Evolutionary conservation across 2,329 filamentous ascomycete species (phyloP).

Genomic region (Cercospora zeina): DNA sequence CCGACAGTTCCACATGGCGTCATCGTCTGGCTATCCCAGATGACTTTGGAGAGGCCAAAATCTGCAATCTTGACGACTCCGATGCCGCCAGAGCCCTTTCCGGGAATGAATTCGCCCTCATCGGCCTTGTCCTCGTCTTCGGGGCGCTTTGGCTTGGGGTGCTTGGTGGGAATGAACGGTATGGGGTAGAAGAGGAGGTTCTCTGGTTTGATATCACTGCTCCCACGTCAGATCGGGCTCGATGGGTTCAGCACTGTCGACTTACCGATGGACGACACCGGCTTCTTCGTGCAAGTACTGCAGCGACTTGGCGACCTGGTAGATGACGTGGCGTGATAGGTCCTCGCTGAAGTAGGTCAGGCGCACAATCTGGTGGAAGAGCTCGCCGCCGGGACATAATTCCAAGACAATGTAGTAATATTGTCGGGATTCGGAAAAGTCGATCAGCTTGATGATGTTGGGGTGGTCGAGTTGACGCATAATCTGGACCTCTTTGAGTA

Average conservation of each 20-base stretch:
- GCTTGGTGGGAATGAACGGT: slow-evolving; percentile 75
- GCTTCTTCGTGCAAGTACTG: slow-evolving; percentile 93
- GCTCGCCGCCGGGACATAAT: slow-evolving; percentile 88
- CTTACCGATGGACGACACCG: slow-evolving; percentile 92
- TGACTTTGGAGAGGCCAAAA: slow-evolving; percentile 94
- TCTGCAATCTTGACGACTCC: slow-evolving; percentile 96
- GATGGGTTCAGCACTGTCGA: slow-evolving; percentile 38
- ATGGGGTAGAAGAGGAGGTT: slow-evolving; percentile 92
- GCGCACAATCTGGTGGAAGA: slow-evolving; percentile 97
- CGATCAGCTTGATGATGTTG: slow-evolving; percentile 90
- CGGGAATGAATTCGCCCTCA: slow-evolving; percentile 86
- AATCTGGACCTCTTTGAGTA: slow-evolving; percentile 97
- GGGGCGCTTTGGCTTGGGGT: slow-evolving; percentile 75
- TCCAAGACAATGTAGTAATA: slow-evolving; percentile 98
- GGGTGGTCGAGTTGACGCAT: slow-evolving; percentile 97
- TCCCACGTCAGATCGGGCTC: slow-evolving; percentile 40
- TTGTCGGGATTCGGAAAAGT: slow-evolving; percentile 89
- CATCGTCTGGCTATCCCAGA: slow-evolving; percentile 98
- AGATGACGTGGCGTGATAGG: slow-evolving; percentile 88
- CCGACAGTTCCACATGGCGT: slow-evolving; percentile 98
- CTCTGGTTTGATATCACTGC: slow-evolving; percentile 95
- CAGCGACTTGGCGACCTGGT: slow-evolving; percentile 90
- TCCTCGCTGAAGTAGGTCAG: slow-evolving; percentile 98
- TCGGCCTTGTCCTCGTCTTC: slow-evolving; percentile 97
- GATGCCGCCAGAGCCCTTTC: slow-evolving; percentile 83